Evolutionary conservation across 768 basidiomycete species (phyloP), one percentile per base, ranked within the genome.

Genomic region (Plicaturopsis crispa): DNA sequence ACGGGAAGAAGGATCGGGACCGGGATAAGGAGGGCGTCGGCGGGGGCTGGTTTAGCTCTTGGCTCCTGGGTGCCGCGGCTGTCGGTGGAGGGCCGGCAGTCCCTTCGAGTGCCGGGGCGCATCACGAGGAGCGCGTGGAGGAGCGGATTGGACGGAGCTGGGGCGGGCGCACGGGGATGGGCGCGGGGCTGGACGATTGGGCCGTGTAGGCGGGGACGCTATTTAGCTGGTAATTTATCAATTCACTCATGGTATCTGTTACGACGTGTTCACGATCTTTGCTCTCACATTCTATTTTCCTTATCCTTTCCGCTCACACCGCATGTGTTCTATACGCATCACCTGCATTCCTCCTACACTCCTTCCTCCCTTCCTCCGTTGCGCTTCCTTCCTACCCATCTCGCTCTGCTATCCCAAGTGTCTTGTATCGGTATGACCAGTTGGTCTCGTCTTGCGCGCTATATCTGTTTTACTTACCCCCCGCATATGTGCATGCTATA

Each of bases 111-210:
- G n/a, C 39, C 36, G 43, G 46, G 38, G 40, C 28, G 24, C 33
- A 36, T 34, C 59, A 67, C 36, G 72, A 75, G 34, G 73, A 75
- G 36, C 59, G 66, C 44, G 51, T 66, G 36, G 76, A 76, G 46
- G 77, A 78, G 36, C 61, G 73, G 48, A 60, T 74, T 57, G 59
- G 60, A 30, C 57, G 75, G 48, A 63, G 57, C 28, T 75, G 71
- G 72, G 64, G 66, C 43, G 63, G 62, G 12, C 59, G 66, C 36
- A 58, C 59, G 23, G 62, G 62, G 30, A 54, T 50, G 18, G 65
- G 65, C 17, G 57, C 48, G 48, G 63, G 47, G 48, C 60, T 65
- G 43, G 78, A 78, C 45, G 80, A 80, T 23, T 80, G 79, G 79
- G 67, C 68, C 28, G 56, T 75, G 34, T 75, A 51, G 42, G 22